Evolutionary conservation across 1,284 basidiomycete genomes (phyloP), one percentile per base, ranked within the genome.

Genomic region (Schizophyllum amplum): DNA sequence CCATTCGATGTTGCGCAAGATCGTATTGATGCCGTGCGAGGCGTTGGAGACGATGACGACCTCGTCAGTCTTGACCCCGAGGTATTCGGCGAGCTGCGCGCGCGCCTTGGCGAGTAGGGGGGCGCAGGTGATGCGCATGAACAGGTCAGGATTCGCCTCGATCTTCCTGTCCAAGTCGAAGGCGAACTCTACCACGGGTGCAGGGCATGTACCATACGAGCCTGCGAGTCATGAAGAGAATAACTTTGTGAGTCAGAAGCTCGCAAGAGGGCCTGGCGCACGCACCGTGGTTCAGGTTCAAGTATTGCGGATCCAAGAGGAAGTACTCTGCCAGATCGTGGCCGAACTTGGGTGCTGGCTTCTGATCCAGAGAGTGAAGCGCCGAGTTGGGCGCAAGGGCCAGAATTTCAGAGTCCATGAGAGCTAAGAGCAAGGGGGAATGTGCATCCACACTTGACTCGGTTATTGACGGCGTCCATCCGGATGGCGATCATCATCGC

Each of bases 231-330:
- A 20, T 17, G 15, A 59, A n/a, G 11, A 27, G 33, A 50, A 15
- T 24, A 4, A 24, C n/a, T n/a, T n/a, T n/a, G n/a, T n/a, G n/a
- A n/a, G n/a, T n/a, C n/a, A n/a, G n/a, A 27, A 15, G 9, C 33
- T 21, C 24, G 22, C 7, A 22, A 54, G 9, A 52, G 2, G 15
- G n/a, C n/a, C n/a, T n/a, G 17, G 33, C 11, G 33, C 17, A 5
- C 55, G 23, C 24, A 69, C 70, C 86, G 61, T 83, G 75, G 64
- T 90, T 90, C 47, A 89, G 67, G 64, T 87, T 87, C 53, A 84
- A 69, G 63, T 86, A 87, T 25, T 75, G 73, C 1, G 79, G 68
- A 51, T 80, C 79, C 55, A 90, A 80, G 7, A 71, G 73, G 67
- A 82, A 90, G 62, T 81, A 79, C 57, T 81, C 72, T 58, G 77